Evolutionary conservation across 2,329 filamentous ascomycete species (phyloP), one percentile per base, ranked within the genome.

Genomic region (Colletotrichum godetiae): DNA sequence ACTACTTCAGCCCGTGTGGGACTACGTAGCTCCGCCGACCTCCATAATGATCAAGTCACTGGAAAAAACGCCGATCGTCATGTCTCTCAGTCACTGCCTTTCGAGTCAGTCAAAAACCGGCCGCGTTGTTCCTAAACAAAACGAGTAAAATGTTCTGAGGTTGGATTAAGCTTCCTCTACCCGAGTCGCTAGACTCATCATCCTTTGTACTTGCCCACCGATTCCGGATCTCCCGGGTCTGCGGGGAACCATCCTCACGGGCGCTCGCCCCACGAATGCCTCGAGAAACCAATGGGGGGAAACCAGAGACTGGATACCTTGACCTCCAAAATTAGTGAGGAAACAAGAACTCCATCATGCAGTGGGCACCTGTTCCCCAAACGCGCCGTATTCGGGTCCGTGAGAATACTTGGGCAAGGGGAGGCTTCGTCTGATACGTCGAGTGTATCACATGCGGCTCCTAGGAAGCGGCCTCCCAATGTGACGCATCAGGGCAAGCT

Each of bases 401-500:
- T 69, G 61, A 29, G 60, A 42, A 55, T 29, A 56, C 63, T n/a
- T 15, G 22, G 42, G 15, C 27, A 42, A 42, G 2, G 37, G 49
- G 31, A 55, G n/a, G 33, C 61, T 52, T 33, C 31, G 37, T 71
- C 61, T 71, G 71, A 73, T 60, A 73, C 72, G 31, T 68, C 52
- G 56, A 68, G 33, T 63, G 68, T 68, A 58, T 74, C 72, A 74
- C 68, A 72, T 72, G 68, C 68, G 42, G 49, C 58, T 55, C 24
- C 53, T 29, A 13, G 31, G 49, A 27, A 67, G 55, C 35, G 33
- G 49, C 63, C 56, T 67, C 53, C 15, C n/a, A n/a, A 31, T 22
- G n/a, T 24, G 7, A 46, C n/a, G 35, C 57, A 59, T 69, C 31
- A 62, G 49, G 49, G 24, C 56, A 31, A 42, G 55, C 55, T 42